Percentiles rank a stretch among this genome's conserved stretches.
Conservation (phyloP, 805 yeast species). For the Yarrowia porcina region DNA sequence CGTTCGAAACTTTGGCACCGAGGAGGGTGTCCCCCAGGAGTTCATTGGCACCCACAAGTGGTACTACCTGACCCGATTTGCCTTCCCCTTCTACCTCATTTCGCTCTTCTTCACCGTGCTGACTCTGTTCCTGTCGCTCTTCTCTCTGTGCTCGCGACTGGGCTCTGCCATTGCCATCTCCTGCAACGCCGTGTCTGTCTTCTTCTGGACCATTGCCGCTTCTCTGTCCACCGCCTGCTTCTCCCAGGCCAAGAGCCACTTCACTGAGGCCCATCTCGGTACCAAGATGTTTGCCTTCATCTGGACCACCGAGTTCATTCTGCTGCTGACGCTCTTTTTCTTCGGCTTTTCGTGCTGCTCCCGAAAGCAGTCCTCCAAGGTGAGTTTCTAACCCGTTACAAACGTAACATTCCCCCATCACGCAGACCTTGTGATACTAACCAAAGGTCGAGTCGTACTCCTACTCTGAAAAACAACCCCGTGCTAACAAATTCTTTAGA, state of each 20-base stretch:
- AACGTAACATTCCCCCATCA: neutral
- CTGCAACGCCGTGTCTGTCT: constrained; percentile 33
- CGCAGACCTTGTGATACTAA: neutral
- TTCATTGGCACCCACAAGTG: constrained; percentile 51
- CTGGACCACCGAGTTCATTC: constrained; percentile 53
- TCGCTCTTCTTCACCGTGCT: constrained; percentile 54
- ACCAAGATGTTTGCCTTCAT: constrained; percentile 51
- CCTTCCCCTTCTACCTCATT: constrained; percentile 60
- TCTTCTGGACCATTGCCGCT: constrained; percentile 48
- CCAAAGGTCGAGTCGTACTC: constrained; percentile 7
- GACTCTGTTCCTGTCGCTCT: constrained; percentile 43
- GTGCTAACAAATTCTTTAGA: constrained; percentile 22
- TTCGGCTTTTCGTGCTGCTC: constrained; percentile 33
- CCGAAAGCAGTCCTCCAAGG: constrained; percentile 19
- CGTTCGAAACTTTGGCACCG: constrained; percentile 61
- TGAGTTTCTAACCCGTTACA: constrained; percentile 13
- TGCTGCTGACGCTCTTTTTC: constrained; percentile 35
- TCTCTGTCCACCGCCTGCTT: constrained; percentile 66
- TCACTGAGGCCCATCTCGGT: constrained; percentile 41
- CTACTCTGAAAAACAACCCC: constrained; percentile 10
- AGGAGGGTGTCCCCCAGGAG: constrained; percentile 50
- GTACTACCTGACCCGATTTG: constrained; percentile 66
- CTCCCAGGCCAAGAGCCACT: constrained; percentile 67
- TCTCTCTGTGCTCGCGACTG: constrained; percentile 33
- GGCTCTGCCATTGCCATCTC: constrained; percentile 34